Base-by-base conservation (phyloP, 495 filamentous ascomycete species). In the Lasiosphaeris hirsuta region DNA sequence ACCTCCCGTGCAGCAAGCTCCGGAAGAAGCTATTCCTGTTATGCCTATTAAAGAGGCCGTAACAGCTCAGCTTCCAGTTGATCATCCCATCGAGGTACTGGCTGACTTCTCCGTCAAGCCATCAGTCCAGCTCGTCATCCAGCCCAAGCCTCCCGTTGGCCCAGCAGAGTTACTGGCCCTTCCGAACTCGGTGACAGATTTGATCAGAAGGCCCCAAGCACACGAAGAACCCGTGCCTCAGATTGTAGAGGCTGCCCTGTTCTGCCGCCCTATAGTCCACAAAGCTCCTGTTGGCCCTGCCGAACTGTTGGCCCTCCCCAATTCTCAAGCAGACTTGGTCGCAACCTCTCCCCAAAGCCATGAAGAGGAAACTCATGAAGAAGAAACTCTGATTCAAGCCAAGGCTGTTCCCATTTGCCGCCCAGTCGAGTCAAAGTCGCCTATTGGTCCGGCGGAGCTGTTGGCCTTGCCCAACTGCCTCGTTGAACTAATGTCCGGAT, bases 391-490 rank as follows among this genome's bases (percentile, higher is more conserved):
- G 18, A 43, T 4, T 30, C 23, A 30, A 30, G 2, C 23, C 23
- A 30, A 1, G 0, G 10, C 30, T 19, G 10, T 6, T n/a, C 40
- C n/a, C 5, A 35, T 10, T 15, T 34, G 9, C 10, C n/a, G 7
- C 15, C 5, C n/a, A 13, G 40, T 3, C 9, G 36, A 51, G 9
- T 18, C 33, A 17, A 58, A 57, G 37, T 45, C 68, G 17, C 68
- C 68, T 10, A 59, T 66, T 49, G 68, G 68, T 10, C 68, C 68
- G 5, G 49, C 56, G 10, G 65, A 70, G 53, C 51, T 70, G n/a
- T 56, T 71, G 11, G 50, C 62, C 13, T 54, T 72, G 14, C 69
- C 69, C 30, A 72, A 72, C 41, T 71, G 66, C 3, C 23, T 48
- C n/a, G 57, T 50, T 11, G 63, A 67, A 5, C 23, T 30, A 30